Base-by-base conservation (phyloP, 495 filamentous ascomycete genomes). In the Hypoxylon fuscum region DNA sequence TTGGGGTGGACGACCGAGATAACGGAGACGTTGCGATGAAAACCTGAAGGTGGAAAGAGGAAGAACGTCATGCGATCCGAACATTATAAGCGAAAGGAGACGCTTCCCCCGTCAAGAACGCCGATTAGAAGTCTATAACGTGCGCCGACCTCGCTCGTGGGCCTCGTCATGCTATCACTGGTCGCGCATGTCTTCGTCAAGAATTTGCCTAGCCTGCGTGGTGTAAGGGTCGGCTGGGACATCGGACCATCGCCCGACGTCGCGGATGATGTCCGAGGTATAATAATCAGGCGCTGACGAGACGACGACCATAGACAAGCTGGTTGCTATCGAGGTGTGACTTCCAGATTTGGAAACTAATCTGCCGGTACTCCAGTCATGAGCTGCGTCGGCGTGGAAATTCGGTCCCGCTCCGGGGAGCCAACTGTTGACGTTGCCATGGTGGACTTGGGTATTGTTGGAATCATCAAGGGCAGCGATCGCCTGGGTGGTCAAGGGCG, bases 401-500 rank as follows among this genome's bases (percentile, higher is more conserved):
- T n/a, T 52, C 6, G 9, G 12, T 11, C 59, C 54, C 42, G 22
- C 40, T 17, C 45, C 52, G 20, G 59, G 43, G 6, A 50, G 14
- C 68, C 64, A 68, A 54, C 22, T 27, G 1, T 37, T 15, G 52
- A 70, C 8, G 21, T 62, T 55, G 11, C 58, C 45, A 29, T 37
- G 38, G 22, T 52, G 51, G 5, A 37, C 27, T 25, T 45, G 17
- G 7, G 45, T 32, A 1, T 40, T 6, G 40, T 55, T 47, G 21
- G 20, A 25, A 22, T 50, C 3, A 32, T 70, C 25, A 2, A 55
- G 51, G 7, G 59, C 48, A 2, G 64, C 68, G 6, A 68, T 17
- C 14, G 60, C 57, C 8, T 61, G n/a, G 12, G 25, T 42, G 7
- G 68, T 64, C 15, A 68, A 23, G 25, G 41, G 42, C 14, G 34